Base-by-base conservation (phyloP, 257 asterid species). In the Agastache rugosa region DNA sequence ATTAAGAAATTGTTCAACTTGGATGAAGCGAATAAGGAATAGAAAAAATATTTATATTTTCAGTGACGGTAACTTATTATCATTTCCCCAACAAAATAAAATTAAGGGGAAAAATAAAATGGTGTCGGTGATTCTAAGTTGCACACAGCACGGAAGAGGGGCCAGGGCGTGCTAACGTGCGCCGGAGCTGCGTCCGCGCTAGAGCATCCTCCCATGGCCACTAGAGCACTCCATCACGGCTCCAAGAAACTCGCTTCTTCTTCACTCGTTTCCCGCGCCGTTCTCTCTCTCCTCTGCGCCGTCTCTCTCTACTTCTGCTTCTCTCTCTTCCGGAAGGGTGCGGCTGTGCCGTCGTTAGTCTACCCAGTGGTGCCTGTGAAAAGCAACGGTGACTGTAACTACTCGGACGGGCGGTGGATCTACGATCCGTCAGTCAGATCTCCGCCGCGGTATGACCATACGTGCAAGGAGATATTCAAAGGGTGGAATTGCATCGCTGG, bases 401-500 rank as follows among this genome's bases (percentile, higher is more conserved):
- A 83, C 83, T 80, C 96, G 12, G 79, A 86, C 22, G 99, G 98
- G 25, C 83, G 74, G 54, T 95, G 99, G 99, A 81, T 89, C 82
- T 85, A 85, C 79, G 88, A 95, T 81, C 82, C 77, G n/a, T 61
- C 79, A 0, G 76, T 84, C 77, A 84, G 71, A 79, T 79, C 87
- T 51, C 88, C 90, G 68, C 90, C 86, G 74, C 90, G 93, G 67
- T 92, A 94, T 79, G 97, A 87, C 73, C 83, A 85, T 48, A 87
- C 89, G 29, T 94, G 99, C 76, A 94, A 92, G 88, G 99, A 90
- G 90, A 92, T 95, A 79, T 95, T 82, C 85, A 90, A 88, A 78
- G 98, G 99, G n/a, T 92, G 97, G 98, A 95, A 89, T 80, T 95
- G 99, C 85, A 86, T 95, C 45, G 91, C 85, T 59, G 77, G 90